These are phyloP conservation scores for Catharanthus roseus DNA, from an alignment of 257 asterid species.

Conservation along the genomic window DNA sequence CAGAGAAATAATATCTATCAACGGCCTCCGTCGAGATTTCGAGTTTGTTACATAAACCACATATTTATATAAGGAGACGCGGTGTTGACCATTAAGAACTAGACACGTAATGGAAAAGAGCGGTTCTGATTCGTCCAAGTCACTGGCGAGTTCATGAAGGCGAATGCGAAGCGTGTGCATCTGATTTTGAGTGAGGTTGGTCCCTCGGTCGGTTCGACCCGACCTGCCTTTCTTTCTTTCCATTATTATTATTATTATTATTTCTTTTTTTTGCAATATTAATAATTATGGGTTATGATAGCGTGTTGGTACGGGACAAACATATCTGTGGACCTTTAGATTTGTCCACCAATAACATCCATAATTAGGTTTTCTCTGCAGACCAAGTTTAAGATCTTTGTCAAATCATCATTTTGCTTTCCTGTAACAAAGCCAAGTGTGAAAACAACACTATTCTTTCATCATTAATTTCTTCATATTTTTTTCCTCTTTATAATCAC, in stretches of 20 bases:
- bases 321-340: constrained; percentile 1
- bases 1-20: not conserved
- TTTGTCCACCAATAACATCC: not conserved
- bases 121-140: constrained; percentile 34
- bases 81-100: constrained; percentile 10
- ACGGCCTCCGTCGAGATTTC: not conserved
- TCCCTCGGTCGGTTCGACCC: constrained; percentile 16
- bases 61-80: constrained; percentile 4
- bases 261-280: constrained; percentile 1
- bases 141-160: constrained; percentile 14
- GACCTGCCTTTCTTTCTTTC: constrained; percentile 11
- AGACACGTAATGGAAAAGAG: constrained; percentile 3
- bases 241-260: no score
- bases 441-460: not conserved
- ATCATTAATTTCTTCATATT: no score
- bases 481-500: no score
- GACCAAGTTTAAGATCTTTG: not conserved
- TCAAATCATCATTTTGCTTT: not conserved
- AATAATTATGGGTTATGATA: not conserved
- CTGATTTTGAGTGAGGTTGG: constrained; percentile 27
- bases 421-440: not conserved
- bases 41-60: not conserved
- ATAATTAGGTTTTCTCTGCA: not conserved
- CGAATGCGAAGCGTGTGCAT: constrained; percentile 24
- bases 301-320: constrained; percentile 10